These are phyloP conservation scores for Sporisorium graminicola DNA, from an alignment of 1,284 basidiomycete species.

Conservation along the genomic window DNA sequence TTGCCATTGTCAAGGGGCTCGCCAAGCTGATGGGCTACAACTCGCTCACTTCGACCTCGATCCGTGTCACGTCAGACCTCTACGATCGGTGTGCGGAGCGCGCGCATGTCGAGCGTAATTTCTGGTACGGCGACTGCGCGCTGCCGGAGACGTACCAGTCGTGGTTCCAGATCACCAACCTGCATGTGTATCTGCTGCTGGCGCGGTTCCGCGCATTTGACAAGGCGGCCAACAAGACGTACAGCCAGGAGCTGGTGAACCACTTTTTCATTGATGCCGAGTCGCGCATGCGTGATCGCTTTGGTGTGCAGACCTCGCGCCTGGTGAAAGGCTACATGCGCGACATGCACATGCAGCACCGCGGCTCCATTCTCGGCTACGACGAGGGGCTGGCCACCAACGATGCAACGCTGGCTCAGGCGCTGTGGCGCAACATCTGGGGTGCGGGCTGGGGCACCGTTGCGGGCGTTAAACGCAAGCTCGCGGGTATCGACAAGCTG, in stretches of 20 bases:
- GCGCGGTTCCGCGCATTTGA: conserved; percentile 89
- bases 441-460: conserved; percentile 71
- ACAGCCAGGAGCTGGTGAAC: conserved; percentile 86
- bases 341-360: conserved; percentile 88
- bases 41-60: conserved; percentile 72
- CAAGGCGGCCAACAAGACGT: conserved; percentile 75
- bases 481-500: conserved; percentile 56
- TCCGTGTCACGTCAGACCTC: conserved; percentile 73
- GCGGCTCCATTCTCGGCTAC: conserved; percentile 83
- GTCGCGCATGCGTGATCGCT: conserved; percentile 84
- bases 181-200: conserved; percentile 91
- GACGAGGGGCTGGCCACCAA: conserved; percentile 79
- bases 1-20: conserved; percentile 66
- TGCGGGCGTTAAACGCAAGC: conserved; percentile 70
- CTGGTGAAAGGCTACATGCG: conserved; percentile 91
- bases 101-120: conserved; percentile 66
- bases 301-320: conserved; percentile 78
- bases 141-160: conserved; percentile 95
- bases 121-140: conserved; percentile 76
- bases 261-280: conserved; percentile 97
- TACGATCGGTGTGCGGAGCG: conserved; percentile 73
- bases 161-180: conserved; percentile 94
- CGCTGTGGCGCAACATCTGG: conserved; percentile 92
- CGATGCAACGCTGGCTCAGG: conserved; percentile 76
- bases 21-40: conserved; percentile 74